Evolutionary conservation across 2,329 filamentous ascomycete genomes (phyloP).

Genomic region (Neofusicoccum laricinum): DNA sequence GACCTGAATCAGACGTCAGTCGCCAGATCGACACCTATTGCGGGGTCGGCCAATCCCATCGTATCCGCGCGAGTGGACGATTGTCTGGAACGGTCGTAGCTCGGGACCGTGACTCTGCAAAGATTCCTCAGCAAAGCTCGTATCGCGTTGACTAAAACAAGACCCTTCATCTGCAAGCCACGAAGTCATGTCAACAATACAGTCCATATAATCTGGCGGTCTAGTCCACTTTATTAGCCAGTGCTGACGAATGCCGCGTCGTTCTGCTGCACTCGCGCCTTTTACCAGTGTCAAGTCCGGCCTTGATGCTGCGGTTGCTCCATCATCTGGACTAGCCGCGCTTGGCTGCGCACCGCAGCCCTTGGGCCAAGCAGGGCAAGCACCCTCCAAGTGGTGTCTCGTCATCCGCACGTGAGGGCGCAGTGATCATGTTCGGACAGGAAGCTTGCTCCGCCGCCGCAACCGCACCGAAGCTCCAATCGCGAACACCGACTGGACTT

Average conservation of each 20-base stretch:
- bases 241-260: constrained; percentile 1
- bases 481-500: background rate
- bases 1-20: constrained; percentile 2
- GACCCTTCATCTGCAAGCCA: background rate
- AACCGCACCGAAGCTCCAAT: background rate
- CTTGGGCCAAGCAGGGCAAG: constrained; percentile 2
- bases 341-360: background rate
- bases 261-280: background rate
- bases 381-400: background rate
- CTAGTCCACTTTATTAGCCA: constrained; percentile 4
- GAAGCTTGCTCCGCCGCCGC: background rate
- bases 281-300: background rate
- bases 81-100: constrained; percentile 4
- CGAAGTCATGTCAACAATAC: background rate
- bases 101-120: background rate
- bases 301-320: constrained; percentile 7
- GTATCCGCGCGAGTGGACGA: background rate
- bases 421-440: background rate
- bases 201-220: background rate
- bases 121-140: constrained; percentile 3
- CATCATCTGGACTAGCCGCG: constrained; percentile 10
- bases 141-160: background rate
- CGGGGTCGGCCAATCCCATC: background rate
- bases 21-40: background rate
- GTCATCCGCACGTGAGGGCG: background rate